Conservation (phyloP, 2,329 filamentous ascomycete genomes). For the Juglanconis juglandina region DNA sequence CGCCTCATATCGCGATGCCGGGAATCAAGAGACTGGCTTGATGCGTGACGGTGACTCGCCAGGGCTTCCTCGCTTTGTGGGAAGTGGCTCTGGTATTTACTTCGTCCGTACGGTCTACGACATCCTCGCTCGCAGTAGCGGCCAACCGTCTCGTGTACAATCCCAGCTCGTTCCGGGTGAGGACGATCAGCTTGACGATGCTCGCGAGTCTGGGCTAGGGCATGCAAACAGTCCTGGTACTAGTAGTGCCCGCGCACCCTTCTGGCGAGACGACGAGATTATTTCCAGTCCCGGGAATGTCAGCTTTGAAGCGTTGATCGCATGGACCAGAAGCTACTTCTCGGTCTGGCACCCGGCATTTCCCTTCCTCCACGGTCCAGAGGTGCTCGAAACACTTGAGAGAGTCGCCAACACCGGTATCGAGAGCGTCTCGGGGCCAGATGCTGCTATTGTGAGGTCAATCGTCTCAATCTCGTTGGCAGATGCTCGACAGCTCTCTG, state of each 20-base stretch:
- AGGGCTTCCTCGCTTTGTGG: conserved; percentile 52
- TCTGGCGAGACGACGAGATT: conserved; percentile 37
- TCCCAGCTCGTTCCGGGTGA: conserved; percentile 51
- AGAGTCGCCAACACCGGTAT: conserved; percentile 36
- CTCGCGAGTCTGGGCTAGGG: not conserved
- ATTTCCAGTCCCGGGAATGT: conserved; percentile 20
- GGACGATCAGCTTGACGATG: conserved; percentile 46
- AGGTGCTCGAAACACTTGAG: conserved; percentile 45
- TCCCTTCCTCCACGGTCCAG: conserved; percentile 54
- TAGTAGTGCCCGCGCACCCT: conserved; percentile 21
- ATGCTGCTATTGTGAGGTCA: conserved; percentile 26
- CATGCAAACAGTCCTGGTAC: conserved; percentile 19
- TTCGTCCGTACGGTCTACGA: conserved; percentile 55
- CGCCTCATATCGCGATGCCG: conserved; percentile 1
- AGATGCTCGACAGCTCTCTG: conserved; percentile 48
- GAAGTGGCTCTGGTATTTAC: conserved; percentile 57
- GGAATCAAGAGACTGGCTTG: conserved; percentile 31
- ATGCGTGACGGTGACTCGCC: conserved; percentile 45
- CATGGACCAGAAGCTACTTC: conserved; percentile 52
- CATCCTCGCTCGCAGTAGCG: conserved; percentile 34
- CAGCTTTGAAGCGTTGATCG: conserved; percentile 46
- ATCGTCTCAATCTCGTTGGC: conserved; percentile 52
- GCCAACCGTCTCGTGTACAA: conserved; percentile 20
- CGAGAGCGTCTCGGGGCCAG: conserved; percentile 23
- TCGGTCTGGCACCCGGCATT: conserved; percentile 56